Percentiles rank a stretch among this genome's conserved stretches.
These are phyloP conservation scores for Corynascus novoguineensis DNA, from an alignment of 495 filamentous ascomycete species.

Conservation along the genomic window DNA sequence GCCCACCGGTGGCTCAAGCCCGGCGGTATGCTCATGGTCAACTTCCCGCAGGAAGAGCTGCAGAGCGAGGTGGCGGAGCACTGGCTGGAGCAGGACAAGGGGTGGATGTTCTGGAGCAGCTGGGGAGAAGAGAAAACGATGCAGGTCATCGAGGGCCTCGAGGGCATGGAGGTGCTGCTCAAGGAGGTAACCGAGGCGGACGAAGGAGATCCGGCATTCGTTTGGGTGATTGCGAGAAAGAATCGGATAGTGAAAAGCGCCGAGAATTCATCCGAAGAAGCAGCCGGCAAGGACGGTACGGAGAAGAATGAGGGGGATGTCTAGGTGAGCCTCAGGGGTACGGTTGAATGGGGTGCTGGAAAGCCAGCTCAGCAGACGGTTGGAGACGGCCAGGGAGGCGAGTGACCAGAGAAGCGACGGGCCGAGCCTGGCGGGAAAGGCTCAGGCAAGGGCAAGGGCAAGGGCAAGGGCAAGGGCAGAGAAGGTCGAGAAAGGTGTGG, in stretches of 20 bases:
- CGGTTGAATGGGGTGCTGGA: too few species aligned
- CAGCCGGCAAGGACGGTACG: too few species aligned
- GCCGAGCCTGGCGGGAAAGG: too few species aligned
- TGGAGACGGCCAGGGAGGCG: too few species aligned
- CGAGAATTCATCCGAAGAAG: neutral
- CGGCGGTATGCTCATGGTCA: slow-evolving; percentile 31
- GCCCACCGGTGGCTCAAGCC: slow-evolving; percentile 30
- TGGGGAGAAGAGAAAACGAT: slow-evolving; percentile 30
- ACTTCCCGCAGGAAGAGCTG: slow-evolving; percentile 24
- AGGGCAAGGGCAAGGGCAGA: too few species aligned
- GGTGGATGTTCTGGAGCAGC: slow-evolving; percentile 37
- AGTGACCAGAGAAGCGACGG: too few species aligned
- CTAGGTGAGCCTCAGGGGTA: neutral
- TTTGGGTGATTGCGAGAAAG: slow-evolving; percentile 32
- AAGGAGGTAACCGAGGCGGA: slow-evolving; percentile 13
- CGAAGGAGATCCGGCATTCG: slow-evolving; percentile 23
- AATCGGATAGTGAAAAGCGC: neutral
- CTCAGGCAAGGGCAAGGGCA: too few species aligned
- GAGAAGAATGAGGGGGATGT: neutral
- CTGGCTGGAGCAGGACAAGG: slow-evolving; percentile 31
- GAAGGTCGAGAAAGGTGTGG: too few species aligned
- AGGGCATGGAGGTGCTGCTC: slow-evolving; percentile 25
- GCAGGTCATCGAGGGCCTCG: slow-evolving; percentile 14
- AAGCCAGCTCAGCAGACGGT: too few species aligned
- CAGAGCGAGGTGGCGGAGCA: slow-evolving; percentile 19